Percentiles rank a stretch among this genome's conserved stretches.
phyloP scores from a whole-genome alignment of 331 rosid species.

The Spiraea crenata region DNA sequence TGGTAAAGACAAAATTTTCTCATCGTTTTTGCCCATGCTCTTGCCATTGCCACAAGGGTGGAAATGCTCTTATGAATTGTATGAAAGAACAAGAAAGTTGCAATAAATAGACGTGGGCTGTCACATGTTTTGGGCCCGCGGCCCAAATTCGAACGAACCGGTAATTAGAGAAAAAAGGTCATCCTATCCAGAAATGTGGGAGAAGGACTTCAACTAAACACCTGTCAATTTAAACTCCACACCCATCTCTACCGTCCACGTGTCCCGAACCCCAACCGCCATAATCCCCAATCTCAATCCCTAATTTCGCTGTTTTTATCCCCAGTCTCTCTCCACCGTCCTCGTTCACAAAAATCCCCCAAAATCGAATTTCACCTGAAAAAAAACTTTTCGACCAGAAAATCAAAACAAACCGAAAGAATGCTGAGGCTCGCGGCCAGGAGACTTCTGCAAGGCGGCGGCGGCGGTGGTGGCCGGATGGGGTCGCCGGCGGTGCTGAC shows the following conservation, averaged over 20 bases:
- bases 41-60: no score
- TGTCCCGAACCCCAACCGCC: constrained; percentile 14
- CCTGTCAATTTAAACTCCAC: background rate
- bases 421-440: constrained; percentile 68
- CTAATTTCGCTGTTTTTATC: background rate
- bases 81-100: no score
- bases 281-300: background rate
- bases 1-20: no score
- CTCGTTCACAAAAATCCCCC: background rate
- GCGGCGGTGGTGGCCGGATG: constrained; percentile 11
- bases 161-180: no score
- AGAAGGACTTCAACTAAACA: background rate
- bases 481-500: constrained; percentile 43
- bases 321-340: background rate
- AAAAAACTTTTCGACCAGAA: no score
- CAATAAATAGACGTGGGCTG: no score
- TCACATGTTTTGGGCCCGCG: no score
- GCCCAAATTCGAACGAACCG: no score
- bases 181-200: constrained; percentile 3
- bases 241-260: constrained; percentile 34
- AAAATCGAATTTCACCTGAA: background rate
- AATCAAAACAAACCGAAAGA: background rate
- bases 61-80: no score
- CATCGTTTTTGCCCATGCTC: no score
- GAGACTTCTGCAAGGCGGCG: constrained; percentile 40